These are phyloP conservation scores for Ceratocystiopsis brevicomis DNA, from an alignment of 2,329 filamentous ascomycete species.

Conservation along the genomic window DNA sequence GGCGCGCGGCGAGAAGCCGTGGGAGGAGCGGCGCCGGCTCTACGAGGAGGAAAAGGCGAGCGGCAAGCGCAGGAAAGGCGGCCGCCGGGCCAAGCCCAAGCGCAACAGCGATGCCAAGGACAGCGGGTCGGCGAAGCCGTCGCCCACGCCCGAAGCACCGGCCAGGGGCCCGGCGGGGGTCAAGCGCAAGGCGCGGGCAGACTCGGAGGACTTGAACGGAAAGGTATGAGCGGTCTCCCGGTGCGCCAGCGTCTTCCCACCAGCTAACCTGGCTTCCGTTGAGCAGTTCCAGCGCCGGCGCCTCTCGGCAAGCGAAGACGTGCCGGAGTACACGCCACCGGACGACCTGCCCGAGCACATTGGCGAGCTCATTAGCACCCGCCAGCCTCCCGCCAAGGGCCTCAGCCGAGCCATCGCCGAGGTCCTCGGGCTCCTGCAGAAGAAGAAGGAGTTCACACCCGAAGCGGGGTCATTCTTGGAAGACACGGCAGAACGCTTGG, in stretches of 20 bases:
- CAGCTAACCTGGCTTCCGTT: too few relatives aligned
- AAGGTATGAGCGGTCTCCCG: constrained; percentile 21
- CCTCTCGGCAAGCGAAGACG: constrained; percentile 29
- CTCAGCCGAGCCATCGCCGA: constrained; percentile 51
- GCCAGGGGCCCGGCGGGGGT: constrained; percentile 1
- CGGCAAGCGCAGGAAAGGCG: constrained; percentile 35
- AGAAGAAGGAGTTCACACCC: constrained; percentile 42
- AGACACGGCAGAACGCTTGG: constrained; percentile 47
- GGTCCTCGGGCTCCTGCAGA: constrained; percentile 46
- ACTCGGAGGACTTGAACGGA: constrained; percentile 30
- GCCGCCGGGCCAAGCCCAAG: constrained; percentile 45
- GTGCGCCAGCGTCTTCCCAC: too few relatives aligned
- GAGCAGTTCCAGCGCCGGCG: constrained; percentile 28
- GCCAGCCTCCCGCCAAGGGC: constrained; percentile 50
- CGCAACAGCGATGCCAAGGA: constrained; percentile 45
- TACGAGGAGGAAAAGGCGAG: constrained; percentile 43
- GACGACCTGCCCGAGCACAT: constrained; percentile 32
- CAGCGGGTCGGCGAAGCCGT: constrained; percentile 16
- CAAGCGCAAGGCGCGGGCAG: constrained; percentile 41
- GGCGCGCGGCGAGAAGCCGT: constrained; percentile 63
- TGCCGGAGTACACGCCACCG: constrained; percentile 28
- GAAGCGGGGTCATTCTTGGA: constrained; percentile 45
- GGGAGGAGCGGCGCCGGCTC: constrained; percentile 46
- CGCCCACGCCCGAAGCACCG: constrained; percentile 19
- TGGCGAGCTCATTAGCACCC: constrained; percentile 37